phyloP scores from a whole-genome alignment of 2,329 filamentous ascomycete species.

The Dothistroma septosporum region DNA sequence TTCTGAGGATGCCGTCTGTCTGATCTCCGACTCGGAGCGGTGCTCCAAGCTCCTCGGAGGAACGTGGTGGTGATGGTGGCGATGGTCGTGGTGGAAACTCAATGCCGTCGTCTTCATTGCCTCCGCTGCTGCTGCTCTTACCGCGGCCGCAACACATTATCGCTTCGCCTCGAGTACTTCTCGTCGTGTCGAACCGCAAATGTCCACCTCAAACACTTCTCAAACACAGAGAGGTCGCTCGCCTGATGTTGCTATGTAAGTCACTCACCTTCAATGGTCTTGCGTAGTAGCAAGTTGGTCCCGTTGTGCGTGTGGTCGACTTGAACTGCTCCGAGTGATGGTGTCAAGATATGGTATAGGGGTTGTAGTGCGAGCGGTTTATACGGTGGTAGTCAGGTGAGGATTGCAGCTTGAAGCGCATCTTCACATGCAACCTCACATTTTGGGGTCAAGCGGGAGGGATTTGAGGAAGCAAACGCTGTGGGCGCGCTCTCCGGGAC shows the following conservation, averaged over 20 bases:
- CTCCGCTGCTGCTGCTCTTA: neutral
- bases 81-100: neutral
- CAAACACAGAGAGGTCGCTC: neutral
- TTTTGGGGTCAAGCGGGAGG: neutral
- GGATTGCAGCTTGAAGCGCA: neutral
- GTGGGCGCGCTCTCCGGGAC: neutral
- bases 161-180: neutral
- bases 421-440: neutral
- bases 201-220: no score
- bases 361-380: neutral
- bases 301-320: neutral
- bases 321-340: neutral
- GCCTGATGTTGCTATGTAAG: neutral
- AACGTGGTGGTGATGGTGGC: no score
- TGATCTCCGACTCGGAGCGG: no score
- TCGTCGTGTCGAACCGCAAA: neutral
- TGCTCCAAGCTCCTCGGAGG: no score
- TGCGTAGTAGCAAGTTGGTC: neutral
- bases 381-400: neutral
- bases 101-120: neutral
- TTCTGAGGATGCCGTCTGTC: no score
- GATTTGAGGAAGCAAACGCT: neutral
- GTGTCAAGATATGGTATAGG: neutral
- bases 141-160: neutral
- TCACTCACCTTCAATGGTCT: neutral